Evolutionary conservation across 83 land plant species (phyloP).

Genomic region (Larix sibirica): DNA sequence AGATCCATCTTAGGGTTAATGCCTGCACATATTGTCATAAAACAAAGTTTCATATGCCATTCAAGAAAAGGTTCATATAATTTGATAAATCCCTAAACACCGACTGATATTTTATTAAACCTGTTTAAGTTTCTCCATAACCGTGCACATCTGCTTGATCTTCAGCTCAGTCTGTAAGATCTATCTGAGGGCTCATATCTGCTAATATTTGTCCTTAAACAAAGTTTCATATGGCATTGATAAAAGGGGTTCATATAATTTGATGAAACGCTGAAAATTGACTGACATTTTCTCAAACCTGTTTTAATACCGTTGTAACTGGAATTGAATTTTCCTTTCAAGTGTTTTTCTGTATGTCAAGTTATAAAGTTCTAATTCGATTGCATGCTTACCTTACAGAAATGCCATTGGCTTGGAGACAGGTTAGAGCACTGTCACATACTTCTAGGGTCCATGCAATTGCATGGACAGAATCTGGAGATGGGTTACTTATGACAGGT

Average conservation of each 20-base stretch:
- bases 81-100: neutral
- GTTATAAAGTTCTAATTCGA: neutral
- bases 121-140: neutral
- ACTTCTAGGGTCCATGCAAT: constrained; percentile 53
- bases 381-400: constrained; percentile 24
- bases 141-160: too few species aligned
- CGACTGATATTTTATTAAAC: neutral
- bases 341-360: neutral
- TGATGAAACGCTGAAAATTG: neutral
- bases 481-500: constrained; percentile 85
- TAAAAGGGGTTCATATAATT: too few species aligned
- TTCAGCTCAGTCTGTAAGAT: too few species aligned
- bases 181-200: too few species aligned
- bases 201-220: too few species aligned
- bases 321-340: neutral
- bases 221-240: too few species aligned
- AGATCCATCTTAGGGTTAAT: neutral
- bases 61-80: neutral
- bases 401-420: constrained; percentile 64
- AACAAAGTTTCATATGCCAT: neutral
- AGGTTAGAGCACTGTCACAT: constrained; percentile 59
- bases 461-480: constrained; percentile 93
- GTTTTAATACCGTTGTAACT: neutral
- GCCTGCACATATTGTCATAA: neutral
- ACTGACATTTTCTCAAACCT: neutral